Base-by-base conservation (phyloP, 345 rosid genomes). In the Eucalyptus caleyi region DNA sequence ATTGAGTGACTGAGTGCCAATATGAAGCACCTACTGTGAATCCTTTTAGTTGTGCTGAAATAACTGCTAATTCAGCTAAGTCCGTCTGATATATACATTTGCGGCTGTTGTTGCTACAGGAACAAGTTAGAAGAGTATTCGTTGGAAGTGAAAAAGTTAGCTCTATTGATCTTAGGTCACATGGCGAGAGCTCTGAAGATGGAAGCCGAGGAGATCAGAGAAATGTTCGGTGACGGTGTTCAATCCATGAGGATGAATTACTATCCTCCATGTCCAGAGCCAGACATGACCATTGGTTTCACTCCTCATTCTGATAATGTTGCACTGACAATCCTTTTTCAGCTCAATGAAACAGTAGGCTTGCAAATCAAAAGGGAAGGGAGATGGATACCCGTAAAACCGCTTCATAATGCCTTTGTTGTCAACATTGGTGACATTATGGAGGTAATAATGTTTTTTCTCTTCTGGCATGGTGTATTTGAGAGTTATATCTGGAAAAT, bases 251-350 rank as follows among this genome's bases (percentile, higher is more conserved):
- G 95, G 88, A 94, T 94, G 92, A 94, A 93, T 87, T 93, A 92
- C 91, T 94, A 94, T 86, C 96, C 94, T 24, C 93, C 93, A 51
- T 93, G 96, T 72, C 96, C 96, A 26, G 88, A 93, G 89, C 94
- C 95, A 34, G 91, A 93, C 50, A 90, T 86, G 89, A 89, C 94
- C 24, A 90, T 94, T 32, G 96, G 95, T 16, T 91, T 93, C 80
- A 89, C 91, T 81, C 92, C 94, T 56, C 95, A 93, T 90, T 92
- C 93, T 16, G 91, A 92, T 88, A 90, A 90, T 16, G 90, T 2
- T 88, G 93, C 92, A 7, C 81, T 90, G 40, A 90, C 92, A 0
- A 89, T 92, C 19, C 92, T 92, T 50, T 65, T 81, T 24, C 92
- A 92, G 86, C 88, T 92, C 72, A 88, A 87, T 24, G 87, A 90